Base-by-base conservation (phyloP, 805 yeast species). In the Teunomyces gatunensis region DNA sequence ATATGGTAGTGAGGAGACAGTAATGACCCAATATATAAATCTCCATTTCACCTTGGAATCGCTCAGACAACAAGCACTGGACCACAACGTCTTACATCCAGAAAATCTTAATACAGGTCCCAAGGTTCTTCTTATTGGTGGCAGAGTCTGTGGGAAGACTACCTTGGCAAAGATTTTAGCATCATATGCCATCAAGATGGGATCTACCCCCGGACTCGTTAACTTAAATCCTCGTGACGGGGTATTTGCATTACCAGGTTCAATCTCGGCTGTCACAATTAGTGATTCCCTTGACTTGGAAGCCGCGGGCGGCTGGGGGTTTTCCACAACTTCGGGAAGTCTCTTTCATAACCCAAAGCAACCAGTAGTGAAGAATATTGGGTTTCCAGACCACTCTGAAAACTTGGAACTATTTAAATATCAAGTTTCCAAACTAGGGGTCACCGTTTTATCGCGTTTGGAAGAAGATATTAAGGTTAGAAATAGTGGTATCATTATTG, bases 301-400 rank as follows among this genome's bases (percentile, higher is more conserved):
- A 57, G 68, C 76, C 41, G 67, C 71, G 12, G 77, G 80, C 17
- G 86, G 95, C 72, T 96, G 96, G 51, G 88, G 89, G 42, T 81
- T 87, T 20, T 74, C 83, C 50, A 81, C 90, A 0, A 73, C 77
- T 4, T 83, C 88, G 9, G 94, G 95, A 37, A 81, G 88, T 1
- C 82, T 91, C 1, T 71, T 77, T 50, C 82, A 85, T 52, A 91
- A 87, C 62, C 87, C 88, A n/a, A 88, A 89, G 62, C 95, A 89
- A 64, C 97, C 98, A 0, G 63, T 86, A n/a, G 92, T 87, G 6
- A 84, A 86, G 57, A 83, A 78, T 57, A 89, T 74, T 65, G 99
- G 98, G 0, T 75, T 84, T 45, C 87, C 84, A 42, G 66, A 71
- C 32, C 73, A 80, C 10, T 54, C 66, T 1, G 84, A 81, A 10